Percentiles rank a stretch among this genome's conserved stretches.
Conservation (phyloP, 495 filamentous ascomycete genomes). For the Penicillium pulvis region DNA sequence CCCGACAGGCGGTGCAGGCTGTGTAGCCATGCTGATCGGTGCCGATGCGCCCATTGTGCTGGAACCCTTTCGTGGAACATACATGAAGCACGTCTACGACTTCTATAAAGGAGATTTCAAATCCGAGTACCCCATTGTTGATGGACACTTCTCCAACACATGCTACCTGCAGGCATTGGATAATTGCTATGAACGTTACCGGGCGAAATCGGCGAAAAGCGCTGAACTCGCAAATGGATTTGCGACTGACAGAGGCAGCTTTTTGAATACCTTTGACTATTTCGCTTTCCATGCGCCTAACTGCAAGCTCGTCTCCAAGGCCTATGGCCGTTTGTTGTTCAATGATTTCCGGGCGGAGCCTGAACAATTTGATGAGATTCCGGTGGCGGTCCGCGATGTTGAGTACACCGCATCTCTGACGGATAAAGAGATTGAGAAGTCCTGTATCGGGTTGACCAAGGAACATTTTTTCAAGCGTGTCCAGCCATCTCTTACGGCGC, state of each 20-base stretch:
- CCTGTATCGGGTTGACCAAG: slow-evolving; percentile 5
- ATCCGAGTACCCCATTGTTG: slow-evolving; percentile 94
- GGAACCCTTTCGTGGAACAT: slow-evolving; percentile 84
- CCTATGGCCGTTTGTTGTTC: slow-evolving; percentile 90
- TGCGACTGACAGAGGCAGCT: neutral
- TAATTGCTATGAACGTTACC: slow-evolving; percentile 91
- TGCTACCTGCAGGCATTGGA: slow-evolving; percentile 98
- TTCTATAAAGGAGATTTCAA: slow-evolving; percentile 99
- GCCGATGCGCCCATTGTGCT: slow-evolving; percentile 87
- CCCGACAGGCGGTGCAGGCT: slow-evolving; percentile 92
- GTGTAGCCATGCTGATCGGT: slow-evolving; percentile 90
- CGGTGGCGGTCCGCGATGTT: neutral
- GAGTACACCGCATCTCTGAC: neutral
- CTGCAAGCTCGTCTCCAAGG: slow-evolving; percentile 96
- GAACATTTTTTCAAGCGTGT: slow-evolving; percentile 7
- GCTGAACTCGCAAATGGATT: neutral
- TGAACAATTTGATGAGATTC: slow-evolving; percentile 1
- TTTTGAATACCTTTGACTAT: slow-evolving; percentile 91
- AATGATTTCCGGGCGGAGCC: slow-evolving; percentile 76
- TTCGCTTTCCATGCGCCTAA: slow-evolving; percentile 93
- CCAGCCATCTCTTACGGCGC: slow-evolving; percentile 13
- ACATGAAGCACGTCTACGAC: slow-evolving; percentile 94
- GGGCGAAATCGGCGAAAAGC: slow-evolving; percentile 32
- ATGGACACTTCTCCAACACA: slow-evolving; percentile 89
- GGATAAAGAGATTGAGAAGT: slow-evolving; percentile 7